These are phyloP conservation scores for Calocera viscosa DNA, from an alignment of 768 basidiomycete species.

Conservation along the genomic window DNA sequence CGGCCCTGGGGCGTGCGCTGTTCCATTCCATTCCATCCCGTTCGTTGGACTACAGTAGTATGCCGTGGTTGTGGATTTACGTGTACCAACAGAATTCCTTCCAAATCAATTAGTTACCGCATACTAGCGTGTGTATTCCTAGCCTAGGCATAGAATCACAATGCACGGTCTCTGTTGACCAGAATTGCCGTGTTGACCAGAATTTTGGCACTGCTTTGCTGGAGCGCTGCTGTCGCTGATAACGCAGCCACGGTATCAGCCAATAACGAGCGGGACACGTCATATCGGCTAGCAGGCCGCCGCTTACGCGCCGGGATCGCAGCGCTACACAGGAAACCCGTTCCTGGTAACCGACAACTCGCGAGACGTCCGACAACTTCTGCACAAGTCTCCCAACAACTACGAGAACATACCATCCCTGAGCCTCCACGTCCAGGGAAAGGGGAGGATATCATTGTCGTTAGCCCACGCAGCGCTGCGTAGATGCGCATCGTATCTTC, in stretches of 20 bases:
- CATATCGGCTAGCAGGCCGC: neutral
- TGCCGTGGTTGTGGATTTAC: too few species aligned
- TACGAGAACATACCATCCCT: neutral
- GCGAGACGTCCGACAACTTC: neutral
- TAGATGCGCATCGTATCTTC: neutral
- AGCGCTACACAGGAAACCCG: neutral
- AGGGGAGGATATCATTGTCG: neutral
- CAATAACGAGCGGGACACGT: neutral
- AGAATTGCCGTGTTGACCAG: too few species aligned
- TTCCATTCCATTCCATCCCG: too few species aligned
- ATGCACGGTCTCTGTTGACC: too few species aligned
- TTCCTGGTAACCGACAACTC: neutral
- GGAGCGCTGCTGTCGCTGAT: neutral
- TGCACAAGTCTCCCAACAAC: neutral
- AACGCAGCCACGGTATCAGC: neutral
- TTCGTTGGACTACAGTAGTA: too few species aligned
- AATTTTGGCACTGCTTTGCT: neutral
- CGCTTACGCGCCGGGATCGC: neutral
- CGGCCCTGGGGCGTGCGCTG: too few species aligned
- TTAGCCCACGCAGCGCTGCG: neutral
- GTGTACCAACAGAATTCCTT: too few species aligned
- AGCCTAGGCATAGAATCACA: too few species aligned
- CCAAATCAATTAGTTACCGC: too few species aligned
- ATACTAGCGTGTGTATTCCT: too few species aligned
- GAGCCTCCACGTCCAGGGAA: neutral